Evolutionary conservation across 2,329 filamentous ascomycete species (phyloP), one percentile per base, ranked within the genome.

Genomic region (Colletotrichum cereale): DNA sequence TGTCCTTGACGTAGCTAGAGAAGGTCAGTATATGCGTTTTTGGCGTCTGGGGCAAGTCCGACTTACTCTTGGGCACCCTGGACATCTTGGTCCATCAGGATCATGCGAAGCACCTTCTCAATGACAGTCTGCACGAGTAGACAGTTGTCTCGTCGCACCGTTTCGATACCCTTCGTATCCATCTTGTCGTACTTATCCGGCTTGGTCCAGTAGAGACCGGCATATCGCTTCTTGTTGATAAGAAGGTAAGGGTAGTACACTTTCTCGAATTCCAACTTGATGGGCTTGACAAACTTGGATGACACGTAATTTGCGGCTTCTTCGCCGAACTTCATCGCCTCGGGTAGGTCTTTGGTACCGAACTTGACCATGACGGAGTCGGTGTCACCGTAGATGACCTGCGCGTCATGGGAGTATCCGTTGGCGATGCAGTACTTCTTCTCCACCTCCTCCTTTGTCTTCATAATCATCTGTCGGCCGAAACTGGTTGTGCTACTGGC

Each of bases 341-440:
- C 93, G 7, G 89, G 88, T 24, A 99, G 86, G 74, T 98, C 95
- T 52, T 90, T 91, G 12, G 95, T 95, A 53, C 96, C 96, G 76
- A 99, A 99, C 79, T 98, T 98, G 73, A 99, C 96, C 96, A 99
- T 99, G 84, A 99, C 96, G 11, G 96, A 99, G 87, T 99, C 96
- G 2, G 96, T 99, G 82, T 99, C 96, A 84, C 96, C 96, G 76
- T 99, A 99, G 74, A 99, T 97, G 83, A 99, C 96, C 79, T 98
- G 91, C 0, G 96, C 96, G 80, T 99, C 93, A 80, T 98, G 94
- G 2, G 89, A 90, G 82, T 98, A 99, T 24, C 96, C 96, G 77
- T 99, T 98, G 61, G 93, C 93, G 67, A 98, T 95, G 60, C 90
- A 96, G 82, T 97, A 99, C 75, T 90, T 91, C 50, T 89, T 87